A percentile compares a stretch with the other conserved stretches of the same genome.
Evolutionary conservation across 139 green algal genomes (phyloP).

Genomic region (Coelastrella sp.): DNA sequence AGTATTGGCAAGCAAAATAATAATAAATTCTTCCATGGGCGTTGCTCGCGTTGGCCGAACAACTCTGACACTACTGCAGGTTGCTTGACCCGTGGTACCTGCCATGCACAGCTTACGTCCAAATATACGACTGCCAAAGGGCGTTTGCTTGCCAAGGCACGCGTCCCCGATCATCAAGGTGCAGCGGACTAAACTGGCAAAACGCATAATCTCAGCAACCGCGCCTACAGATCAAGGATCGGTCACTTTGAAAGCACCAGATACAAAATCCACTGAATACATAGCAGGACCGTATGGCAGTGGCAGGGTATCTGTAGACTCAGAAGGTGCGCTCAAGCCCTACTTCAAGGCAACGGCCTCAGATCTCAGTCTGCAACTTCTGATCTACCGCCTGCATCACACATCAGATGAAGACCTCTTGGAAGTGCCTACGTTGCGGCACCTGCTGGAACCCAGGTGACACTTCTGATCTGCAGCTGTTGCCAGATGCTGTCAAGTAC

Average conservation of each 20-base stretch:
- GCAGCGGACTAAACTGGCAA: neutral
- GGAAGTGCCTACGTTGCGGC: conserved; percentile 48
- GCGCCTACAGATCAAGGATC: conserved; percentile 5
- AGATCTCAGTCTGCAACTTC: neutral
- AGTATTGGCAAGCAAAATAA: too few relatives aligned
- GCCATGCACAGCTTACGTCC: neutral
- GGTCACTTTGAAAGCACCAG: conserved; percentile 10
- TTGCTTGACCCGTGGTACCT: neutral
- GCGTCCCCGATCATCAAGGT: neutral
- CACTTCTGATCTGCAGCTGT: neutral
- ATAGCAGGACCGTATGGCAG: conserved; percentile 31
- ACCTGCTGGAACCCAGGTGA: conserved; percentile 49
- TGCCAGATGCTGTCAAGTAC: neutral
- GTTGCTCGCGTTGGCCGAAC: too few relatives aligned
- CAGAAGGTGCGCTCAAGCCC: conserved; percentile 12
- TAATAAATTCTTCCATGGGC: too few relatives aligned
- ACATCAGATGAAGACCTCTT: conserved; percentile 49
- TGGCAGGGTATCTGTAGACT: conserved; percentile 22
- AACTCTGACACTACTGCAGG: too few relatives aligned
- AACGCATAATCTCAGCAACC: neutral
- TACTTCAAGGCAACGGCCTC: neutral
- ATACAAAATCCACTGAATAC: neutral
- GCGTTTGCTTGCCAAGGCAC: neutral
- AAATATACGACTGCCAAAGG: neutral
- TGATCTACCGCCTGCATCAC: neutral